Evolutionary conservation across 768 basidiomycete genomes (phyloP), one percentile per base, ranked within the genome.

Genomic region (Pleurotus cornucopiae): DNA sequence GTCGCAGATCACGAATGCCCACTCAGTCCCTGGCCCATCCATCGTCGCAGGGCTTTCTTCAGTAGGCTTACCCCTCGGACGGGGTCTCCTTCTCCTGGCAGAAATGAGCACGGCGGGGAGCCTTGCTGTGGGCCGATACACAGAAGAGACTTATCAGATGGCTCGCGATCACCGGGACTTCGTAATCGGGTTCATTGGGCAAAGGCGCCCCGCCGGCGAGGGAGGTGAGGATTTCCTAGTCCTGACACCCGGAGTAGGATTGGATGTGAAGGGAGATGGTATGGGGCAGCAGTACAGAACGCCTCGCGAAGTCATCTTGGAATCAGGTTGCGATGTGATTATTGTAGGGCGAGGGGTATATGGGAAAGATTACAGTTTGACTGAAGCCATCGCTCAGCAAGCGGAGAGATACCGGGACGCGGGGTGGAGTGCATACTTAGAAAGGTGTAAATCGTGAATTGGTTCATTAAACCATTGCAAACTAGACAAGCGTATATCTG

Each of bases 1-100:
- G 97, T 83, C 97, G 9, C 93, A 99, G 65, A 84, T 99, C 64
- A 98, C 94, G 51, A 98, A 99, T 69, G 97, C 97, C 2, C 97
- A 98, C 70, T 84, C 89, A 7, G 85, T 98, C 37, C 94, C 97
- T 2, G 97, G 97, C n/a, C 93, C 94, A 2, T 94, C 94, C 12
- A 86, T 98, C 61, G 81, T 99, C 61, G 77, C 83, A n/a, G 96
- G 97, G 13, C 87, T 99, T 30, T 76, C 89, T 1, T 86, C 88
- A 5, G 83, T 98, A 38, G 97, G 97, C 40, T 71, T 86, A 6
- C 91, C 94, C 0, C 79, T 93, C 13, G 85, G 85, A 2, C 82
- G 97, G 11, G 97, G 92, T 0, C 81, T 98, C 14, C 77, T 99
- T 46, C 78, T 99, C 38, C 85, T 99, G 44, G 91, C 95, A 38